phyloP scores from a whole-genome alignment of 495 filamentous ascomycete species.

The Astrothelium macrocarpum region DNA sequence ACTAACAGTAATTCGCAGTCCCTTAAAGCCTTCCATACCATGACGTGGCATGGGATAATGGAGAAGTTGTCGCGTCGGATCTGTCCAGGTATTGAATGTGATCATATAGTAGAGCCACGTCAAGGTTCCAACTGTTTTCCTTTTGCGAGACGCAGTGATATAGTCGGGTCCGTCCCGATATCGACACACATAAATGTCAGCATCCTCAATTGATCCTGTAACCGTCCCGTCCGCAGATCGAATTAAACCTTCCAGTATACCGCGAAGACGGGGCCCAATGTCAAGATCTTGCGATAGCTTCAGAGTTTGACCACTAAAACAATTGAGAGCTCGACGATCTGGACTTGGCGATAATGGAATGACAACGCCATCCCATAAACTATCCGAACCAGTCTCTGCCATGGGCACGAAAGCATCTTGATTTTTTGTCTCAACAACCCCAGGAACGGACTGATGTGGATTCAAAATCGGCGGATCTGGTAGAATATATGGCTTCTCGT shows the following conservation, averaged over 20 bases:
- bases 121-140: slow-evolving; percentile 81
- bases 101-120: slow-evolving; percentile 91
- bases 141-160: slow-evolving; percentile 56
- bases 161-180: slow-evolving; percentile 78
- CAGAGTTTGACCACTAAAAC: slow-evolving; percentile 48
- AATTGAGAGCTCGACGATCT: slow-evolving; percentile 32
- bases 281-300: slow-evolving; percentile 59
- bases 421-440: neutral
- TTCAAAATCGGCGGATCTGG: slow-evolving; percentile 71
- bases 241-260: slow-evolving; percentile 62
- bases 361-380: neutral
- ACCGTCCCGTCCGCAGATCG: slow-evolving; percentile 57
- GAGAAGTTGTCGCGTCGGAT: slow-evolving; percentile 65
- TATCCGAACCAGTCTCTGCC: neutral
- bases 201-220: slow-evolving; percentile 54
- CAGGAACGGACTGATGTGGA: neutral
- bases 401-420: neutral
- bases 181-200: slow-evolving; percentile 76
- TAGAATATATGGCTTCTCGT: slow-evolving; percentile 76
- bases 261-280: slow-evolving; percentile 52
- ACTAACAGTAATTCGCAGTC: slow-evolving; percentile 71
- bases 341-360: slow-evolving; percentile 21
- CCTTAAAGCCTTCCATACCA: slow-evolving; percentile 70
- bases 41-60: slow-evolving; percentile 76
- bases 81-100: slow-evolving; percentile 77